These are phyloP conservation scores for Septoria linicola DNA, from an alignment of 2,329 filamentous ascomycete genomes.

Conservation along the genomic window DNA sequence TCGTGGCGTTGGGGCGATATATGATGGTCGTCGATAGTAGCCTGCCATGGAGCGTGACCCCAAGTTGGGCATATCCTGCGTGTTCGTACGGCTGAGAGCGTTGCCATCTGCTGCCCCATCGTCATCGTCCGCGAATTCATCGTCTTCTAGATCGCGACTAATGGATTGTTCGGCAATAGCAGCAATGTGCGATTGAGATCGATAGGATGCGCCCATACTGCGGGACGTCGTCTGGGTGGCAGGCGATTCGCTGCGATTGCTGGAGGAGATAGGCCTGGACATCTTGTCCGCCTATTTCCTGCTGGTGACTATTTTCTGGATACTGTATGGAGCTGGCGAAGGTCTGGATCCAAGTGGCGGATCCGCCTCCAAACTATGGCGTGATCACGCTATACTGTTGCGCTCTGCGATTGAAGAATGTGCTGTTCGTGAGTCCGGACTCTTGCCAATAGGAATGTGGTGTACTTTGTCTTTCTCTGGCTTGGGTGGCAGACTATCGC, in stretches of 20 bases:
- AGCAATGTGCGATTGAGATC: slow-evolving; percentile 30
- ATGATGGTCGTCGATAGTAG: slow-evolving; percentile 74
- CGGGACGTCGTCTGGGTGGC: slow-evolving; percentile 16
- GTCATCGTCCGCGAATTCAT: slow-evolving; percentile 26
- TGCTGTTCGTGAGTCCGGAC: too few relatives aligned
- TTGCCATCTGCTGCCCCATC: slow-evolving; percentile 17
- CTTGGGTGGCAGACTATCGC: too few relatives aligned
- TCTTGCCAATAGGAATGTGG: too few relatives aligned
- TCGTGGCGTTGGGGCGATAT: slow-evolving; percentile 69
- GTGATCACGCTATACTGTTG: too few relatives aligned
- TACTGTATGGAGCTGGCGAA: too few relatives aligned
- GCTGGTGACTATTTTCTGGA: neutral
- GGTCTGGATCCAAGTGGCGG: too few relatives aligned
- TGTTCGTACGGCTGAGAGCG: slow-evolving; percentile 21
- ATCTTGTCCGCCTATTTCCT: slow-evolving; percentile 1
- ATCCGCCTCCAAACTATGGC: too few relatives aligned
- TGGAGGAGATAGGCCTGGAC: slow-evolving; percentile 11
- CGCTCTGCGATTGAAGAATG: too few relatives aligned
- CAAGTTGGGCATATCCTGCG: slow-evolving; percentile 18
- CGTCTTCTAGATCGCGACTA: slow-evolving; percentile 33
- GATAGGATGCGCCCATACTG: slow-evolving; percentile 34
- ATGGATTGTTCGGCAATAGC: slow-evolving; percentile 37
- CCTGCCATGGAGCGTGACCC: slow-evolving; percentile 54
- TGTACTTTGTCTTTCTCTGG: too few relatives aligned
- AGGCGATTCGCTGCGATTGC: slow-evolving; percentile 23